phyloP scores from a whole-genome alignment of 768 basidiomycete genomes.

The Auriscalpium vulgare region DNA sequence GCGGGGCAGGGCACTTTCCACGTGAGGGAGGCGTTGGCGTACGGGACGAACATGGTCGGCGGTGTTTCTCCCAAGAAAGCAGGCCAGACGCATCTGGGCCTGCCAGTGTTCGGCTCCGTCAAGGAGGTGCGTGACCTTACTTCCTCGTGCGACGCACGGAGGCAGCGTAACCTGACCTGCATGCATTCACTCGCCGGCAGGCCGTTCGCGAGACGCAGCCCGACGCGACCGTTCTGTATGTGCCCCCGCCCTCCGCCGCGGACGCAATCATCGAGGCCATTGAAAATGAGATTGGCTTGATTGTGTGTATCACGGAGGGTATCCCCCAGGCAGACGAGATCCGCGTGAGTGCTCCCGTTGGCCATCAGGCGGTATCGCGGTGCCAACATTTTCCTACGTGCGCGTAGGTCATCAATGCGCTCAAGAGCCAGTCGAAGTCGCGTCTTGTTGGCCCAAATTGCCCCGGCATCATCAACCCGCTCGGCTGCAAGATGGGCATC shows the following conservation, averaged over 20 bases:
- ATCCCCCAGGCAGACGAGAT: constrained; percentile 98
- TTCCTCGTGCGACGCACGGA: constrained; percentile 3
- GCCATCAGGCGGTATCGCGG: neutral
- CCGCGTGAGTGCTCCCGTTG: constrained; percentile 39
- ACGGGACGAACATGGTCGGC: constrained; percentile 96
- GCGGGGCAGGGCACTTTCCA: constrained; percentile 85
- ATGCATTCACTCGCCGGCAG: constrained; percentile 29
- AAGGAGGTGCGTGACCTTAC: constrained; percentile 56
- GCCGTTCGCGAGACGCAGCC: constrained; percentile 82
- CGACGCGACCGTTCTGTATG: constrained; percentile 94
- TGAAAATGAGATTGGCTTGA: constrained; percentile 94
- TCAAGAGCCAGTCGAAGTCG: constrained; percentile 89
- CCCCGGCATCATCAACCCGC: constrained; percentile 94
- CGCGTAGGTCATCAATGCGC: constrained; percentile 79
- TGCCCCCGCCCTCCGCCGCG: constrained; percentile 92
- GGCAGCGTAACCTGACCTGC: neutral
- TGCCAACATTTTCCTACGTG: neutral
- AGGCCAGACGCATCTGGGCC: constrained; percentile 88
- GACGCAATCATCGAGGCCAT: constrained; percentile 99
- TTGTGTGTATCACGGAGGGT: constrained; percentile 98
- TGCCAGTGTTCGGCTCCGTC: constrained; percentile 91
- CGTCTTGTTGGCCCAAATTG: constrained; percentile 98
- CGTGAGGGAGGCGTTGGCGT: constrained; percentile 84
- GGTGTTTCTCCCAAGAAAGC: constrained; percentile 97
- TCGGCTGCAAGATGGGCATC: constrained; percentile 99